phyloP scores from a whole-genome alignment of 148 eudicot genomes.

The Fagopyrum homotropicum region DNA sequence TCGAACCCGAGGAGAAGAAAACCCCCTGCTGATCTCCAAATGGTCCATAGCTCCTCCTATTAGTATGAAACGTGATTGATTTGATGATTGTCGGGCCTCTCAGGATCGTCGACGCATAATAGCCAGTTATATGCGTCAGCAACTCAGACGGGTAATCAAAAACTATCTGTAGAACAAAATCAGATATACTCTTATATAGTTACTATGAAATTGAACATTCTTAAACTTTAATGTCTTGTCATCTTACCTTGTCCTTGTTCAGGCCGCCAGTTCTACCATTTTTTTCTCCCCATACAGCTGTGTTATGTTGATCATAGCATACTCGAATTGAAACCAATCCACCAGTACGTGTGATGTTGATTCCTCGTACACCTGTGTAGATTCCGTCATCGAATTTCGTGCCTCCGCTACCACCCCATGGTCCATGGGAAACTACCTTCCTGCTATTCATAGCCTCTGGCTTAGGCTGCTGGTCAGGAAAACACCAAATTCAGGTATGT shows the following conservation, averaged over 20 bases:
- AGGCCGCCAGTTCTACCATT: constrained; percentile 1
- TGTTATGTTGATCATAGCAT: not conserved
- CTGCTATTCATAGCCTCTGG: not conserved
- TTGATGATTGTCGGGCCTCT: constrained; percentile 30
- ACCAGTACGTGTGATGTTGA: not conserved
- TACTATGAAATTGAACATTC: not conserved
- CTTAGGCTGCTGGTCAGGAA: not conserved
- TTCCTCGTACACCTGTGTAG: not conserved
- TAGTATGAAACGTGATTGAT: constrained; percentile 35
- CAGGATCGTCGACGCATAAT: constrained; percentile 6
- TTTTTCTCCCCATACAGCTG: constrained; percentile 2
- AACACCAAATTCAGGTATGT: not conserved
- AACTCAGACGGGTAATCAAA: constrained; percentile 1
- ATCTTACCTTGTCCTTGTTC: constrained; percentile 2
- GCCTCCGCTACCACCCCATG: constrained; percentile 8
- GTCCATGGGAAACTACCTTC: not conserved
- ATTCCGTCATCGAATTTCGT: not conserved
- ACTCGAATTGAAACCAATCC: constrained; percentile 5
- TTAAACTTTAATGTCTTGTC: not conserved
- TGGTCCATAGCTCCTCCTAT: constrained; percentile 32
- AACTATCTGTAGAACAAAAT: not conserved
- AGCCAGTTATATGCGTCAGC: constrained; percentile 8
- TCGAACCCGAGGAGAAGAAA: constrained; percentile 26
- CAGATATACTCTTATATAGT: not conserved
- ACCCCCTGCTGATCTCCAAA: constrained; percentile 37